These are phyloP conservation scores for Phalaenopsis equestris DNA, from an alignment of 106 monocot species.

Conservation along the genomic window DNA sequence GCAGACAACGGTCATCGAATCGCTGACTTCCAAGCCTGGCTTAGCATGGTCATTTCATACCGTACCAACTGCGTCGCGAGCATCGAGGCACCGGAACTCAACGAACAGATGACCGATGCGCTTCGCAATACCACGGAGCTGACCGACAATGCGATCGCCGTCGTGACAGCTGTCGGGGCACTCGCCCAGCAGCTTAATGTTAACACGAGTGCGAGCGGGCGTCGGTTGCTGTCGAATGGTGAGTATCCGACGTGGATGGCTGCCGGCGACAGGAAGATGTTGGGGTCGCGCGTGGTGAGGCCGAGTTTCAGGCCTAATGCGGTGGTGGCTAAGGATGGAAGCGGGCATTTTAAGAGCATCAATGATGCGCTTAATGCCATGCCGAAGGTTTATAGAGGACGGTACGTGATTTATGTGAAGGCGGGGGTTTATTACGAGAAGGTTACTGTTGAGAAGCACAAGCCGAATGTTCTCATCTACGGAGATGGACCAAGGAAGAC, in stretches of 20 bases:
- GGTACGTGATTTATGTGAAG: conserved; percentile 59
- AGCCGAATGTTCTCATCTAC: conserved; percentile 49
- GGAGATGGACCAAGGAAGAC: conserved; percentile 50
- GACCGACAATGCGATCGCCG: conserved; percentile 63
- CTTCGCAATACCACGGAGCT: conserved; percentile 34
- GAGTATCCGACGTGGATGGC: conserved; percentile 28
- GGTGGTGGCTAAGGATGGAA: conserved; percentile 55
- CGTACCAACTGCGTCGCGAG: conserved; percentile 57
- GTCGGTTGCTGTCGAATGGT: conserved; percentile 16
- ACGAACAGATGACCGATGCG: conserved; percentile 22
- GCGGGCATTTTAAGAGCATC: conserved; percentile 47
- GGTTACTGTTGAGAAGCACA: conserved; percentile 21
- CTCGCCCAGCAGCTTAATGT: conserved; percentile 11
- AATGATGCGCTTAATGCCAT: conserved; percentile 24
- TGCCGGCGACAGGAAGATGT: conserved; percentile 28
- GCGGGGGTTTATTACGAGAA: conserved; percentile 40
- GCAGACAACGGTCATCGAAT: background rate
- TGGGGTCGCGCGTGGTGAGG: conserved; percentile 1
- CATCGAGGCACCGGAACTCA: conserved; percentile 32
- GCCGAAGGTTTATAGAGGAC: conserved; percentile 12
- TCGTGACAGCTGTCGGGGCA: conserved; percentile 22
- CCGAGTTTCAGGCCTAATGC: conserved; percentile 16
- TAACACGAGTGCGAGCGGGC: background rate
- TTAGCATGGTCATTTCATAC: conserved; percentile 56
- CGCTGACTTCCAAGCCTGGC: conserved; percentile 51